Base-by-base conservation (phyloP, 2,329 filamentous ascomycete genomes). In the Emericellopsis atlantica region DNA sequence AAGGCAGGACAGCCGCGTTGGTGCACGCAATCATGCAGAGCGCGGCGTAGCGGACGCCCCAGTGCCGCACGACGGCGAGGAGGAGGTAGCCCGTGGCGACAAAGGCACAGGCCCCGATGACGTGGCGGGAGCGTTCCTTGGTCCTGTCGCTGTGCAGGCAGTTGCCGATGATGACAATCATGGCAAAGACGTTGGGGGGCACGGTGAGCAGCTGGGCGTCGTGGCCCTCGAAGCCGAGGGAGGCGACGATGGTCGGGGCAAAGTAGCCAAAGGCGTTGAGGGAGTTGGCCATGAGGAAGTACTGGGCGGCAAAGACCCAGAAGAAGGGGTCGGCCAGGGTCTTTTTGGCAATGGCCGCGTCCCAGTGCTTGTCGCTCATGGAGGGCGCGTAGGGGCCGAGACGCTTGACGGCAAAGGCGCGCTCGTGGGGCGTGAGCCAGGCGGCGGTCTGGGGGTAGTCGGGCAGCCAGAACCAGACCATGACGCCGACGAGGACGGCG, bases 261-360 rank as follows among this genome's bases (percentile, higher is more conserved):
- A 60, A 61, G 46, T 61, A 60, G 2, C 51, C 53, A 6, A 60
- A 53, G 2, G 58, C 54, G 45, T 58, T 58, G 44, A 57, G 54
- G 0, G 55, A 58, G 51, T 58, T 57, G 36, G 52, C 50, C 54
- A 53, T 59, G 51, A 51, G 48, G 41, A 52, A 55, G 40, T 55
- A 58, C 37, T 54, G 50, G 15, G 45, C 32, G 16, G 53, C 54
- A 18, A 55, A 59, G 6, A 58, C 47, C 56, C 56, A 59, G 49
- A 58, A 59, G 47, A 52, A 55, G 8, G 53, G 57, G 35, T 55
- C 59, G 38, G 43, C 26, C 26, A 62, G 16, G 9, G 57, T 60
- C 29, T 53, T 40, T 37, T 53, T 55, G 32, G 59, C 57, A 11
- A 52, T 45, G 32, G 52, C 48, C 44, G 47, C 46, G 43, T 58